These are phyloP conservation scores for Serendipita sp. DNA, from an alignment of 768 basidiomycete species.

Conservation along the genomic window DNA sequence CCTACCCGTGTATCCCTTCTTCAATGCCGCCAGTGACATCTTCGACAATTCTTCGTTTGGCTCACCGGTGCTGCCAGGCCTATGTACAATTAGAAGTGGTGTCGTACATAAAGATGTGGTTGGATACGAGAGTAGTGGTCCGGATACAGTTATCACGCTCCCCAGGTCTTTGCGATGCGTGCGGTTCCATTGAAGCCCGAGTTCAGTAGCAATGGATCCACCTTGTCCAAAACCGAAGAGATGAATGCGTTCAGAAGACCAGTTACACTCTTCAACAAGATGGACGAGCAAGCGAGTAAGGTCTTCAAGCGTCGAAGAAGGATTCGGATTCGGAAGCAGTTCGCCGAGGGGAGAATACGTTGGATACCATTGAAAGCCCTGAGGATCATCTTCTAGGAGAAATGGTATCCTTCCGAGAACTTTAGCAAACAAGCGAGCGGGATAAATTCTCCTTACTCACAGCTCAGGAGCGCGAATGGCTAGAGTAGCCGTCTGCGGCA, in stretches of 20 bases:
- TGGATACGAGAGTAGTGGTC: constrained; percentile 65
- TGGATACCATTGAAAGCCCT: constrained; percentile 73
- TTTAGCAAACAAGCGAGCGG: background rate
- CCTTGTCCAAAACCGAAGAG: constrained; percentile 83
- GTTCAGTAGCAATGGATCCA: constrained; percentile 59
- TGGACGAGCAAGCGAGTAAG: constrained; percentile 37
- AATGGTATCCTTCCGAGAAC: constrained; percentile 45
- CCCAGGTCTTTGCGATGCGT: constrained; percentile 27
- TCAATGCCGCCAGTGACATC: constrained; percentile 35
- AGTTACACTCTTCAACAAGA: constrained; percentile 42
- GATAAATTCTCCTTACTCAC: constrained; percentile 25
- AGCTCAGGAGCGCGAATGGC: constrained; percentile 63
- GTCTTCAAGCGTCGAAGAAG: constrained; percentile 45
- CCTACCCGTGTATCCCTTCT: constrained; percentile 40
- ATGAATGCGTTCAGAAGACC: constrained; percentile 59
- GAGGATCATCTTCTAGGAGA: constrained; percentile 39
- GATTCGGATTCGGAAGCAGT: constrained; percentile 51
- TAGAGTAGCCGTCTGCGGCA: constrained; percentile 85
- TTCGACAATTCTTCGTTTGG: constrained; percentile 29
- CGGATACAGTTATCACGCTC: constrained; percentile 52
- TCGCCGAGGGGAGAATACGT: constrained; percentile 73
- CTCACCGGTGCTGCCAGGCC: constrained; percentile 24
- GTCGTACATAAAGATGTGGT: constrained; percentile 39
- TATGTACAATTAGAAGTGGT: constrained; percentile 43
- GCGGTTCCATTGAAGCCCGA: constrained; percentile 32